phyloP scores from a whole-genome alignment of 108 stramenopile species.

The Discostella stelligeroides region DNA sequence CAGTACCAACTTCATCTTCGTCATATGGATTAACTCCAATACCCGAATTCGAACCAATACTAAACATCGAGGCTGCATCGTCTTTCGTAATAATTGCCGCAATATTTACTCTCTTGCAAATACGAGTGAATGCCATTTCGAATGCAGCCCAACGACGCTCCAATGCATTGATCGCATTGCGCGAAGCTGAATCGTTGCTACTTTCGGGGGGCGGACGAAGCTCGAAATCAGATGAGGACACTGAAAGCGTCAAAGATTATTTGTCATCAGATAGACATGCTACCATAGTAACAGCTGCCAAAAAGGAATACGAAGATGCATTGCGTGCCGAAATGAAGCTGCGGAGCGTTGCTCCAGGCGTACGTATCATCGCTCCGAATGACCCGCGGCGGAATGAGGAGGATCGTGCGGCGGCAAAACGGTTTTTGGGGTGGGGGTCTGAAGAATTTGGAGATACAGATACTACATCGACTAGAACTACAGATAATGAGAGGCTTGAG shows the following conservation, averaged over 20 bases:
- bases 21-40: conserved; percentile 31
- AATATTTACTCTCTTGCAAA: conserved; percentile 55
- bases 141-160: conserved; percentile 58
- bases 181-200: conserved; percentile 55
- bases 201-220: conserved; percentile 40
- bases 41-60: conserved; percentile 59
- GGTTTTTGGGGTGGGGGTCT: conserved; percentile 38
- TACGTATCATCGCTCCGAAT: conserved; percentile 68
- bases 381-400: conserved; percentile 50
- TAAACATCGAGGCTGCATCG: conserved; percentile 61
- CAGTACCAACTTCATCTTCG: no score
- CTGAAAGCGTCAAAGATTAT: no score
- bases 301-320: conserved; percentile 68
- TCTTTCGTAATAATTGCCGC: conserved; percentile 62
- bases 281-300: no score
- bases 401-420: conserved; percentile 54
- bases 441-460: conserved; percentile 34
- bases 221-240: no score
- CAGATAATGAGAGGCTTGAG: conserved; percentile 1
- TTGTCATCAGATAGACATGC: no score
- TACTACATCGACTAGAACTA: no score
- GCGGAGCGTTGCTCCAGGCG: conserved; percentile 67
- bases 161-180: conserved; percentile 45
- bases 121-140: conserved; percentile 60
- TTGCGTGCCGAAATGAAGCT: conserved; percentile 56